Percentiles rank a stretch among this genome's conserved stretches.
These are phyloP conservation scores for Fibroporia radiculosa DNA, from an alignment of 768 basidiomycete genomes.

Conservation along the genomic window DNA sequence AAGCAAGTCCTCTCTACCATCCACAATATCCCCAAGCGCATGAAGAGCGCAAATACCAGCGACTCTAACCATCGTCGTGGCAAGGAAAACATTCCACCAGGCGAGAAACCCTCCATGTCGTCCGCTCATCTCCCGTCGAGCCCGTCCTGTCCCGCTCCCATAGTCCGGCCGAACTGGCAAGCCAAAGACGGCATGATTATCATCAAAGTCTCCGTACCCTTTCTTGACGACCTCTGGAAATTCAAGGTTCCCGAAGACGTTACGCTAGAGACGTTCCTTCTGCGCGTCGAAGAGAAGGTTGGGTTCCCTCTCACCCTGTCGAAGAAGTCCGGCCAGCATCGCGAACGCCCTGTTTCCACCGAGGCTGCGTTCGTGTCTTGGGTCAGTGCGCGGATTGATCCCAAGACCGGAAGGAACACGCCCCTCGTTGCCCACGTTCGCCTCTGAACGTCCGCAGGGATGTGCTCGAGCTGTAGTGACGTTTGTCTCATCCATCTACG, in stretches of 20 bases:
- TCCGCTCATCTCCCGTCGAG: not conserved
- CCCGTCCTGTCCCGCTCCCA: not conserved
- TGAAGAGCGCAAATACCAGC: constrained; percentile 7
- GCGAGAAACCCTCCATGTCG: not conserved
- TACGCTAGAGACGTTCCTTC: constrained; percentile 23
- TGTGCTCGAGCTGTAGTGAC: too few species aligned
- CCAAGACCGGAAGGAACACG: constrained; percentile 26
- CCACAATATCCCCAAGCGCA: constrained; percentile 15
- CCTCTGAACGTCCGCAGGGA: not conserved
- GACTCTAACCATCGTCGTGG: constrained; percentile 1
- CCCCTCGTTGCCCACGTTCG: constrained; percentile 27
- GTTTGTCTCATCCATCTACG: too few species aligned
- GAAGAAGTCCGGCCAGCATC: constrained; percentile 20
- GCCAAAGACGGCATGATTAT: constrained; percentile 27
- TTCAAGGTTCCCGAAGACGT: constrained; percentile 26
- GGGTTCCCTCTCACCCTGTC: constrained; percentile 28
- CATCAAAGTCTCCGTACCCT: constrained; percentile 32
- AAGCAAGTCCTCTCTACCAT: constrained; percentile 15
- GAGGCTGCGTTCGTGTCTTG: constrained; percentile 27
- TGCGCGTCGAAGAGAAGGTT: constrained; percentile 27
- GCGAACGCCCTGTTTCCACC: constrained; percentile 15
- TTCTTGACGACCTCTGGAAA: constrained; percentile 33
- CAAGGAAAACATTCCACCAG: constrained; percentile 13
- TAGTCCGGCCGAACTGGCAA: constrained; percentile 19
- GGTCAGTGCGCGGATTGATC: constrained; percentile 23